Evolutionary conservation across 169 alveolate species (phyloP), one percentile per base, ranked within the genome.

Genomic region (Cyclospora cayetanensis): DNA sequence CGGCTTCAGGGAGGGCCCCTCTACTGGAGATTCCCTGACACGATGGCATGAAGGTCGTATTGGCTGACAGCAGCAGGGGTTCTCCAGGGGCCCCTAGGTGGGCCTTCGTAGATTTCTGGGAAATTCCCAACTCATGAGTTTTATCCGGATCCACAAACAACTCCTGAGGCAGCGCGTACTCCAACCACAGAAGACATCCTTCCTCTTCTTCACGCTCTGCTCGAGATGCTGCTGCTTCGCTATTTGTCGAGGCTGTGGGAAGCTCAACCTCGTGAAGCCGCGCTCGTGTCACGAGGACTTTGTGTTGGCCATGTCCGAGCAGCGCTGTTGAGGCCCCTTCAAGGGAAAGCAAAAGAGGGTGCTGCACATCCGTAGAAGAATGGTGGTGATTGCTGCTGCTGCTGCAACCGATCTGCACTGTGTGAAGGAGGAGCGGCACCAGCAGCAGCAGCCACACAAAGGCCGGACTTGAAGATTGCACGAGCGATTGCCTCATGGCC

Each of bases 341-440:
- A 0, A 68, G 80, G 52, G 50, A 68, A 42, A 68, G 15, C 0
- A 41, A 68, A 46, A 12, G 25, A n/a, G n/a, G n/a, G 20, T 46
- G 60, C 20, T 46, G 11, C 5, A 25, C 31, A 50, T 29, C 52
- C 11, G 34, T 68, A 50, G 53, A 34, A 25, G 31, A 34, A 50
- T 29, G 31, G 80, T 25, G 11, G 18, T 4, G 12, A 50, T 22
- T 20, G 80, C 80, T 68, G 74, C 74, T 63, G 74, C 74, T 63
- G 37, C 74, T 39, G 74, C 31, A 63, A 20, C 7, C 31, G 80
- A n/a, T 68, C 12, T 25, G 53, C 7, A 41, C 53, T 34, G 80
- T 68, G 46, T 68, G 80, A 42, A 34, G 80, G 53, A 68, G 52
- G 53, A 68, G 80, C 80, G 20, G 80, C 80, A 68, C 52, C 80